phyloP scores from a whole-genome alignment of 352 stramenopile species.

The Phytophthora cactorum region DNA sequence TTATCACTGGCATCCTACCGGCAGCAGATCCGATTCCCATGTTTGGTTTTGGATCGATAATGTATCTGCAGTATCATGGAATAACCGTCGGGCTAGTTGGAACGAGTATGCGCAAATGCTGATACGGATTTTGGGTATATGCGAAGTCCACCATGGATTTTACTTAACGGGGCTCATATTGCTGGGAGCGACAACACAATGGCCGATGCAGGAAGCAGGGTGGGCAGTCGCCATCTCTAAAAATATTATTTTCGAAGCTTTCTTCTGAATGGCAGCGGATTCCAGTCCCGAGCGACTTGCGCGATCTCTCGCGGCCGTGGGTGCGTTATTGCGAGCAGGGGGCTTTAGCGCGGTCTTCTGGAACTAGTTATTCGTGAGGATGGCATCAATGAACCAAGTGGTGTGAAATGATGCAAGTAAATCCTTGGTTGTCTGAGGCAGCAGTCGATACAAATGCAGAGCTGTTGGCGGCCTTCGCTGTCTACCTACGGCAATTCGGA shows the following conservation, averaged over 20 bases:
- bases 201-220: slow-evolving; percentile 23
- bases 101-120: background rate
- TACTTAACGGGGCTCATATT: too few species aligned
- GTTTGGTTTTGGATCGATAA: slow-evolving; percentile 15
- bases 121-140: background rate
- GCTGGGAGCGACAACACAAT: background rate
- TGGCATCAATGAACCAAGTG: slow-evolving; percentile 14
- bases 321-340: slow-evolving; percentile 18
- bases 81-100: background rate
- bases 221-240: slow-evolving; percentile 11
- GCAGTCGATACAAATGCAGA: slow-evolving; percentile 14
- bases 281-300: slow-evolving; percentile 9
- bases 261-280: slow-evolving; percentile 11
- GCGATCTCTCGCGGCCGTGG: slow-evolving; percentile 27
- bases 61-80: background rate
- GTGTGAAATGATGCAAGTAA: slow-evolving; percentile 18
- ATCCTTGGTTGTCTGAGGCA: background rate
- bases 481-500: slow-evolving; percentile 24
- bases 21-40: background rate
- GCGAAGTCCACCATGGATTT: background rate
- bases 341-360: slow-evolving; percentile 14
- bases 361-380: slow-evolving; percentile 6
- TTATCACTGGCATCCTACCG: background rate
- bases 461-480: slow-evolving; percentile 18
- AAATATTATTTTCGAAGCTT: slow-evolving; percentile 5